These are phyloP conservation scores for Mortierella sp. DNA, from an alignment of 371 early-diverging fungal genomes.

Conservation along the genomic window DNA sequence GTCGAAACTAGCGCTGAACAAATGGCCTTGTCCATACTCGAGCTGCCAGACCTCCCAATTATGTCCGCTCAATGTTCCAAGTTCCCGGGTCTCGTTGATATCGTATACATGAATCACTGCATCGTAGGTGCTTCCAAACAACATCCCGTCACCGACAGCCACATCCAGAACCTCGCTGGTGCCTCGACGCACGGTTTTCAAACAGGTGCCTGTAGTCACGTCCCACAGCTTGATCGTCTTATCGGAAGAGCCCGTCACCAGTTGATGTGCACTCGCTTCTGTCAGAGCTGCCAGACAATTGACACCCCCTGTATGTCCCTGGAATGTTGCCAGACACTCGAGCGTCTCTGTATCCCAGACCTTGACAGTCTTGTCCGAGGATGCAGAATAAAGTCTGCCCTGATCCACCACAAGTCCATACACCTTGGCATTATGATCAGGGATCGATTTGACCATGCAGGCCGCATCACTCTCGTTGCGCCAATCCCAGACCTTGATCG, in stretches of 20 bases:
- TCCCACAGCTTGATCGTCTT: conserved; percentile 77
- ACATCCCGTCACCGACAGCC: conserved; percentile 63
- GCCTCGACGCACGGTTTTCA: conserved; percentile 64
- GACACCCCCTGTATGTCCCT: conserved; percentile 73
- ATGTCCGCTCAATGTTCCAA: conserved; percentile 69
- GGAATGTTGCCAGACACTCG: conserved; percentile 65
- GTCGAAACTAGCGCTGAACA: conserved; percentile 78
- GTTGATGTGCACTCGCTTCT: conserved; percentile 52
- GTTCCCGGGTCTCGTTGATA: conserved; percentile 58
- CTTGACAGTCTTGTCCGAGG: conserved; percentile 73
- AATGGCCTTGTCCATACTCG: conserved; percentile 62
- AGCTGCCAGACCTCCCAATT: conserved; percentile 83
- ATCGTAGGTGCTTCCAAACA: conserved; percentile 76
- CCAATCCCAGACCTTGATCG: conserved; percentile 71
- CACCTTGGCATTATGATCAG: conserved; percentile 68
- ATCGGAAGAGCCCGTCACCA: conserved; percentile 71
- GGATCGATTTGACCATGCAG: conserved; percentile 52
- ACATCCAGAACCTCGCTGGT: conserved; percentile 71
- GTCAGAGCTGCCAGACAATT: conserved; percentile 65
- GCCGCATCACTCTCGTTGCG: conserved; percentile 29
- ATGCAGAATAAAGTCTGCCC: conserved; percentile 69
- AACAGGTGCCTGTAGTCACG: conserved; percentile 58
- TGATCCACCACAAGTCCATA: conserved; percentile 63
- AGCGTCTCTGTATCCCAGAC: conserved; percentile 71
- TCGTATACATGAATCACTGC: conserved; percentile 72